Percentiles rank a stretch among this genome's conserved stretches.
phyloP scores from a whole-genome alignment of 2,329 filamentous ascomycete species.

The Xylogone sp. region DNA sequence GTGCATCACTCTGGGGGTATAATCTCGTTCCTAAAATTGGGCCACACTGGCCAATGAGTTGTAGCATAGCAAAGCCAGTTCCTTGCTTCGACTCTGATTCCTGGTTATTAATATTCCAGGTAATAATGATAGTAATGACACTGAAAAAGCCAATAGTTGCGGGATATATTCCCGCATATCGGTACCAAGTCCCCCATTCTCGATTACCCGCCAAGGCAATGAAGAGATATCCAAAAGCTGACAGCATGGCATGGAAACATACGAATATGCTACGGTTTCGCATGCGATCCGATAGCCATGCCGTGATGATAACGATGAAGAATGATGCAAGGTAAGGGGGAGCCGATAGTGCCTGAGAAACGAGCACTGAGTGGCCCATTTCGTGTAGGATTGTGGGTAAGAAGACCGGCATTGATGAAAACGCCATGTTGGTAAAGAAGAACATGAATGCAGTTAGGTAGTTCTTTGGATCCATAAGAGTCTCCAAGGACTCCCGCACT shows the following conservation, averaged over 20 bases:
- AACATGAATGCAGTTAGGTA: conserved; percentile 81
- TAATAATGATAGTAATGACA: conserved; percentile 78
- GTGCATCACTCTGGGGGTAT: conserved; percentile 47
- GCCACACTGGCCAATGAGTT: conserved; percentile 56
- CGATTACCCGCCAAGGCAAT: conserved; percentile 55
- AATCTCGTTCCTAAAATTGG: conserved; percentile 46
- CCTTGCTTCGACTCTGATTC: conserved; percentile 64
- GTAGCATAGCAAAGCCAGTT: conserved; percentile 74
- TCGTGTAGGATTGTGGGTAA: conserved; percentile 74
- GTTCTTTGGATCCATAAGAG: conserved; percentile 61
- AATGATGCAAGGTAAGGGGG: conserved; percentile 81
- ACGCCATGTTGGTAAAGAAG: conserved; percentile 84
- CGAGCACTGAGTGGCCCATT: conserved; percentile 67
- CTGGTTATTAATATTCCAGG: conserved; percentile 89
- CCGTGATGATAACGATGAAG: conserved; percentile 64
- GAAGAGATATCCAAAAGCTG: conserved; percentile 54
- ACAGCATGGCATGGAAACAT: conserved; percentile 65
- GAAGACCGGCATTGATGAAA: conserved; percentile 83
- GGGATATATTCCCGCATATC: conserved; percentile 76
- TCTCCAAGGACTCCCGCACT: conserved; percentile 52
- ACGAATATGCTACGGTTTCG: conserved; percentile 63
- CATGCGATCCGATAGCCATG: conserved; percentile 66
- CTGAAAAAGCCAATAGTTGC: conserved; percentile 79
- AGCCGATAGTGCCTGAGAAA: conserved; percentile 74
- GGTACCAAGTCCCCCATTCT: conserved; percentile 40